Conservation (phyloP, 2,329 filamentous ascomycete species). For the Phialemoniopsis sp. region DNA sequence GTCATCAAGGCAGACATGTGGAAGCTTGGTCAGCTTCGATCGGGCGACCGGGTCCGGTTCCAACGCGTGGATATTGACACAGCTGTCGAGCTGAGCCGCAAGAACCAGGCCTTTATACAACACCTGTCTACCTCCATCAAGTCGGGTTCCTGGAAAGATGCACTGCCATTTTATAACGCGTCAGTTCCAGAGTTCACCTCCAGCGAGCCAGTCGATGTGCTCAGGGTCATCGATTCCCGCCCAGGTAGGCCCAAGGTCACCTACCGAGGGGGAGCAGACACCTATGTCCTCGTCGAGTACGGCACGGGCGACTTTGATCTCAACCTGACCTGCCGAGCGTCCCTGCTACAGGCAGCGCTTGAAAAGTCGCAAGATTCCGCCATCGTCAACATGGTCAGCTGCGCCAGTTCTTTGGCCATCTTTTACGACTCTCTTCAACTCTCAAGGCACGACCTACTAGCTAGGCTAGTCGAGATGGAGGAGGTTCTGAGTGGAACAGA, state of each 20-base stretch:
- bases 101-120: slow-evolving; percentile 37
- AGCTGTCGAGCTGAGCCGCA: slow-evolving; percentile 37
- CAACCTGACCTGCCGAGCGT: slow-evolving; percentile 51
- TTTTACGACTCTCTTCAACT: slow-evolving; percentile 38
- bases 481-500: too few species aligned
- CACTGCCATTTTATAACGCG: too few species aligned
- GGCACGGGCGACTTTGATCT: slow-evolving; percentile 51
- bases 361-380: too few species aligned
- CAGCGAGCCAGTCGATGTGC: too few species aligned
- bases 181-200: too few species aligned
- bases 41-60: slow-evolving; percentile 51
- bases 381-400: slow-evolving; percentile 46
- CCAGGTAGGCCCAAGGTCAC: slow-evolving; percentile 26
- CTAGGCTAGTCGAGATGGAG: slow-evolving; percentile 29
- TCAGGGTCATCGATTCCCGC: too few species aligned
- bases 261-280: slow-evolving; percentile 38
- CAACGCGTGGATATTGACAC: slow-evolving; percentile 44
- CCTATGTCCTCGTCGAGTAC: slow-evolving; percentile 54
- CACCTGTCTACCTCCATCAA: background rate
- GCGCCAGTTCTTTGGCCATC: slow-evolving; percentile 36
- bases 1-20: slow-evolving; percentile 54
- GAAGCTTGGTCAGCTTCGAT: slow-evolving; percentile 58
- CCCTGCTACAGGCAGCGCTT: slow-evolving; percentile 46
- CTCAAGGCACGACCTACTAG: slow-evolving; percentile 27
- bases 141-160: slow-evolving; percentile 1